Percentiles rank a stretch among this genome's conserved stretches.
These are phyloP conservation scores for Trichoderma asperellum DNA, from an alignment of 2,329 filamentous ascomycete genomes.

Conservation along the genomic window DNA sequence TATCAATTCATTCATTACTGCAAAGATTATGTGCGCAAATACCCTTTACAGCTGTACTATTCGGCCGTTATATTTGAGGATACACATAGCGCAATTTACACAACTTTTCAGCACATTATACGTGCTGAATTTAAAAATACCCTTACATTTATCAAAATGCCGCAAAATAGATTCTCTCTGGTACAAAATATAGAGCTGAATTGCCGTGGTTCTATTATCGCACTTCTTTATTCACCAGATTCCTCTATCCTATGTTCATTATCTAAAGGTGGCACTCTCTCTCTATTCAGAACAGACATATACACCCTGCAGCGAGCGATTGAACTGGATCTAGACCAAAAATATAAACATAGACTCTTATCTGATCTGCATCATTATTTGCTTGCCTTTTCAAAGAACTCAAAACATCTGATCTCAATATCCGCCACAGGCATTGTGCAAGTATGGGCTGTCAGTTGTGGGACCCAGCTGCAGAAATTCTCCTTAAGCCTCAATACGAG, in stretches of 20 bases:
- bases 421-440: not conserved
- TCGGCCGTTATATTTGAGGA: not conserved
- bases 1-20: not conserved
- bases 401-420: not conserved
- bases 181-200: not conserved
- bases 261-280: not conserved
- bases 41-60: not conserved
- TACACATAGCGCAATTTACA: not conserved
- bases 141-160: not conserved
- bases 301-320: not conserved
- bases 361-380: not conserved
- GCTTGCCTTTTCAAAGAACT: not conserved
- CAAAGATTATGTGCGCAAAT: too few relatives aligned
- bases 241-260: not conserved
- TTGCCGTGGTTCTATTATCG: not conserved
- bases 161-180: not conserved
- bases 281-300: not conserved
- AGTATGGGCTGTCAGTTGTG: not conserved
- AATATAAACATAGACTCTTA: not conserved
- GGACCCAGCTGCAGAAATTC: not conserved
- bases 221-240: not conserved
- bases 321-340: not conserved
- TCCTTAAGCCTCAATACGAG: not conserved
- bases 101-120: not conserved
- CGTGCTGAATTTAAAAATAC: not conserved